phyloP scores from a whole-genome alignment of 257 asterid species.

The Przewalskia tangutica region DNA sequence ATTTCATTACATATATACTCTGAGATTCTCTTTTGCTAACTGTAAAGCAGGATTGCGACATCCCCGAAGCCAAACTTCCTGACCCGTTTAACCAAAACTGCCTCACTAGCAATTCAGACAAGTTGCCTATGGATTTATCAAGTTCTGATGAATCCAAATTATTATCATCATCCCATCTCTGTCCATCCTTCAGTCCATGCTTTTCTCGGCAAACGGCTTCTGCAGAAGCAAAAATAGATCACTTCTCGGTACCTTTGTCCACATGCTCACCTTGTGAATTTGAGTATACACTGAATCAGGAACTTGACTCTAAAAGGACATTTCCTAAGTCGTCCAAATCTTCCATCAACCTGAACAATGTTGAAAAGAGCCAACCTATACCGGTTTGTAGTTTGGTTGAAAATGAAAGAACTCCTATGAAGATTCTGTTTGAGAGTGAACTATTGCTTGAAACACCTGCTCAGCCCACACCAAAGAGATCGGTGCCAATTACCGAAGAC shows the following conservation, averaged over 20 bases:
- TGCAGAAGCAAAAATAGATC: slow-evolving; percentile 26
- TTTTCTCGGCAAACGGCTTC: slow-evolving; percentile 28
- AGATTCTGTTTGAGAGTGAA: slow-evolving; percentile 27
- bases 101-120: slow-evolving; percentile 17
- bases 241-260: slow-evolving; percentile 8
- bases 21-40: slow-evolving; percentile 14
- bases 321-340: slow-evolving; percentile 22
- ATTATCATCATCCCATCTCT: slow-evolving; percentile 43
- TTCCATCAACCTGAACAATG: slow-evolving; percentile 5
- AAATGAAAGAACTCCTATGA: slow-evolving; percentile 52
- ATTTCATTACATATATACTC: neutral
- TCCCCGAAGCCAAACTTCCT: slow-evolving; percentile 77
- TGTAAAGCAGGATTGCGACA: slow-evolving; percentile 37
- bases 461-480: slow-evolving; percentile 58
- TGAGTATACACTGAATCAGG: slow-evolving; percentile 19
- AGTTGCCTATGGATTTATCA: slow-evolving; percentile 19
- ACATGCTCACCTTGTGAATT: slow-evolving; percentile 21
- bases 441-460: slow-evolving; percentile 58
- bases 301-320: slow-evolving; percentile 15
- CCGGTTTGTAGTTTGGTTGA: slow-evolving; percentile 8
- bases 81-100: slow-evolving; percentile 39
- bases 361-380: slow-evolving; percentile 1
- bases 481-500: slow-evolving; percentile 50
- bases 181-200: slow-evolving; percentile 29
- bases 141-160: slow-evolving; percentile 22